Percentiles rank a stretch among this genome's conserved stretches.
Evolutionary conservation across 2,329 filamentous ascomycete species (phyloP).

Genomic region (Aspergillus costaricaensis): DNA sequence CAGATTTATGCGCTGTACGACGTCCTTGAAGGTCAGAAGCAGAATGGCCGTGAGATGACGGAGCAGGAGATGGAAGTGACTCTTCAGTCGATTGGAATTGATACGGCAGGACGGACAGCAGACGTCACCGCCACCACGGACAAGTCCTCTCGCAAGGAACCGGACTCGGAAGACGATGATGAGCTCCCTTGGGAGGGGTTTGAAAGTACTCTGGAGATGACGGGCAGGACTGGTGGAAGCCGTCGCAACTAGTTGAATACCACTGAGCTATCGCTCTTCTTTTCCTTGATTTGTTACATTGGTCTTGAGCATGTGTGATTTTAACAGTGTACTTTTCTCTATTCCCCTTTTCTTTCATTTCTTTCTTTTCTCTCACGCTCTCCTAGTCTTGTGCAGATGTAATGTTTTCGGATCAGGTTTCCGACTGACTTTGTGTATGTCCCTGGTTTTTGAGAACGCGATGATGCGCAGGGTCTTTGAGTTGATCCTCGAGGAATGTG

Average conservation of each 20-base stretch:
- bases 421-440: conserved; percentile 25
- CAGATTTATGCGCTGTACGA: conserved; percentile 84
- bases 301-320: neutral
- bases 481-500: neutral
- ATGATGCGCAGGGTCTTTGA: neutral
- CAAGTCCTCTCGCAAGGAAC: conserved; percentile 27
- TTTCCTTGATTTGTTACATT: neutral
- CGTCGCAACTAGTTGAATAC: conserved; percentile 17
- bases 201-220: conserved; percentile 45
- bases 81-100: conserved; percentile 50
- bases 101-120: conserved; percentile 20
- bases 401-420: conserved; percentile 13
- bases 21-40: conserved; percentile 77
- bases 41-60: conserved; percentile 63
- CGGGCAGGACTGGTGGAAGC: conserved; percentile 29
- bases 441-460: conserved; percentile 11
- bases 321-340: neutral
- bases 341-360: neutral
- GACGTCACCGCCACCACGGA: conserved; percentile 35
- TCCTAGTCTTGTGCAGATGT: neutral
- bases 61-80: conserved; percentile 67
- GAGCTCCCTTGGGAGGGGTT: conserved; percentile 48
- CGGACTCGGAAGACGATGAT: conserved; percentile 32
- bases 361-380: neutral
- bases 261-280: neutral